These are phyloP conservation scores for Globisporangium paddicum DNA, from an alignment of 352 stramenopile genomes.

Conservation along the genomic window DNA sequence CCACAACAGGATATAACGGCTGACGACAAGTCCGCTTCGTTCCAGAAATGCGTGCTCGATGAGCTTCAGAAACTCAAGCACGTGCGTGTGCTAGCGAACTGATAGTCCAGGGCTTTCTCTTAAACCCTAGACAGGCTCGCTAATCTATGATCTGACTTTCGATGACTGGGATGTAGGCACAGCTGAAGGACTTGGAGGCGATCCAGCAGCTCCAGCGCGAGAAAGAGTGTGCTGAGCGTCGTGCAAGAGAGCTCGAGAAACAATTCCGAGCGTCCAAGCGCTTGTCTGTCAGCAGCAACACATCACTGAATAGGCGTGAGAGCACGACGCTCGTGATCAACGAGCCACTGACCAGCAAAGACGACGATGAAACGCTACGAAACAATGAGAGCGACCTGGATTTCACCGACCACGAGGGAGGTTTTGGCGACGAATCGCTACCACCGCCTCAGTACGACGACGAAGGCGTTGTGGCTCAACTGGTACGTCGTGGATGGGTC, in stretches of 20 bases:
- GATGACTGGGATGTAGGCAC: constrained; percentile 21
- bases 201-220: constrained; percentile 28
- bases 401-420: constrained; percentile 1
- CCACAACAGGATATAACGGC: too few relatives aligned
- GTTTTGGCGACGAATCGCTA: constrained; percentile 12
- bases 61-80: constrained; percentile 53
- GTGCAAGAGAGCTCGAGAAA: constrained; percentile 22
- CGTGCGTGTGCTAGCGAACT: constrained; percentile 10
- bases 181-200: constrained; percentile 29
- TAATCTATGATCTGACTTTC: background rate
- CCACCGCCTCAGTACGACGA: constrained; percentile 17
- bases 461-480: background rate
- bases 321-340: constrained; percentile 13
- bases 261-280: constrained; percentile 7
- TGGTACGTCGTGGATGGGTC: background rate
- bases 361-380: background rate
- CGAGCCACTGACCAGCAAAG: constrained; percentile 6
- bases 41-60: constrained; percentile 39
- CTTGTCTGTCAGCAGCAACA: background rate
- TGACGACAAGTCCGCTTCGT: constrained; percentile 15
- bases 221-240: constrained; percentile 30
- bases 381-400: constrained; percentile 7
- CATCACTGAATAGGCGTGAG: background rate
- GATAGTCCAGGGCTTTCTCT: background rate
- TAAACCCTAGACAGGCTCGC: background rate